Base-by-base conservation (phyloP, 2,329 filamentous ascomycete genomes). In the Talaromyces sp. region DNA sequence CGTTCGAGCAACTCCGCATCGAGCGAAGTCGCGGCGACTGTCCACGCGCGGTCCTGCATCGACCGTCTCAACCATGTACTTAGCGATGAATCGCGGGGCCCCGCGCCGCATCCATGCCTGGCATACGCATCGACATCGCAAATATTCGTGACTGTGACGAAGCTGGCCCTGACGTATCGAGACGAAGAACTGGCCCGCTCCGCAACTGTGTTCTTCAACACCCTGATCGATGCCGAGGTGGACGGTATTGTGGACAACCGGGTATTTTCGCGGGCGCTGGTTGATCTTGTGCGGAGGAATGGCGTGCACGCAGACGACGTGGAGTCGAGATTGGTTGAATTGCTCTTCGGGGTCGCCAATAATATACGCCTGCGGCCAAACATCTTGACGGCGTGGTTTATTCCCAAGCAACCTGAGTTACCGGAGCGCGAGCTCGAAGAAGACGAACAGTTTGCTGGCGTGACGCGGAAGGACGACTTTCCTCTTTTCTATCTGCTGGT, bases 401-500 rank as follows among this genome's bases (percentile, higher is more conserved):
- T 89, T 66, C 85, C 87, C 7, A 81, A 65, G 31, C 62, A 82
- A 27, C 71, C 74, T 2, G 69, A 76, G 18, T 70, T 72, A 4
- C 73, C 76, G 68, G 69, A 73, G 68, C 73, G 75, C 47, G 70
- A 75, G 51, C 75, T 77, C 23, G 75, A 77, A 42, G 83, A 85
- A 64, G 83, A 85, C 63, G 84, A 89, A 58, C 87, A 86, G 65
- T 96, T 96, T 73, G 90, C 90, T 0, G 93, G 92, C 3, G 86
- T 89, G 56, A 95, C 91, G 5, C 90, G 96, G 71, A 89, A 92
- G 73, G 90, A 92, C 67, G 94, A 98, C 71, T 99, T 99, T 67
- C 95, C 95, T 0, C 79, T 99, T 1, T 98, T 97, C 77, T 98
- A 98, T 73, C 85, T 98, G 47, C 81, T 99, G 66, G 91, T 99